Evolutionary conservation across 129 eudicot genomes (phyloP), one percentile per base, ranked within the genome.

Genomic region (Oenanthe sinensis): DNA sequence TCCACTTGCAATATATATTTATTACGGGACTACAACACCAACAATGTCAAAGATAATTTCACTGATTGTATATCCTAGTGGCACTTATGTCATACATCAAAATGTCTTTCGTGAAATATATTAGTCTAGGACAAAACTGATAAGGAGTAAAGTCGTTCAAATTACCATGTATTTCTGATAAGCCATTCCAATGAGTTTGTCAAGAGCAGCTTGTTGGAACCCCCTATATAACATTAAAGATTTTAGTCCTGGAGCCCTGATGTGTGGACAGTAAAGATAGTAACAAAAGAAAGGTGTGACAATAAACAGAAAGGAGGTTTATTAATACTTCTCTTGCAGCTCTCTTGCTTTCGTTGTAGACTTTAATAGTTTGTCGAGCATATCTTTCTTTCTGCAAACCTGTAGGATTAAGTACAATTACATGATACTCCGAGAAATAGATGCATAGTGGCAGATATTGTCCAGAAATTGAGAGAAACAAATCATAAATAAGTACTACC

Each of bases 121-220:
- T 30, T 3, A 4, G 8, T 4, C 37, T 15, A 5, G 43, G n/a
- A 37, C 44, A 70, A 17, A 70, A 33, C 45, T 5, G 22, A 16
- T 33, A 9, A 50, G 33, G 16, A 39, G 58, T 13, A 42, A 42
- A n/a, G n/a, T n/a, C n/a, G 54, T 43, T 30, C 74, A 33, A 58
- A 60, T 87, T 90, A 93, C 98, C 98, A 89, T 90, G 84, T 90
- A 93, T 79, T 93, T 93, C 62, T 86, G 92, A 76, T 88, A 93
- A 75, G 96, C 89, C 93, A 93, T 93, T 70, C 76, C 83, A 14
- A 89, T 84, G 17, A 90, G 96, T 83, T 90, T 89, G 82, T 90
- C 92, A n/a, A 90, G 90, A 80, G 92, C 91, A 82, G 40, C 78
- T 77, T 75, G 90, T 77, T 90, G 93, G 71, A 90, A 93, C 70